Base-by-base conservation (phyloP, 345 rosid species). In the Gossypium australe region DNA sequence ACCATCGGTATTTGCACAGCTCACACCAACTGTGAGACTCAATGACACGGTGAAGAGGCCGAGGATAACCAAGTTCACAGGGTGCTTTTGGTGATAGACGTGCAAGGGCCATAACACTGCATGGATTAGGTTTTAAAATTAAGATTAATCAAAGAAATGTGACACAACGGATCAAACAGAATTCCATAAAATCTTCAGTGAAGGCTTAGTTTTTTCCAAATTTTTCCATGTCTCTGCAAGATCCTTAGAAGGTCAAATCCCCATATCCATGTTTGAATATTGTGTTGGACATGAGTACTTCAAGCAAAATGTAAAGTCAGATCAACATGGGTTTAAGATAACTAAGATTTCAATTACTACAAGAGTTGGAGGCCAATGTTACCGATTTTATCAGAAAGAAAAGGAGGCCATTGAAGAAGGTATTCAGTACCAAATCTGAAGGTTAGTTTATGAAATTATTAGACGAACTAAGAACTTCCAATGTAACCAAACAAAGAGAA, bases 101-200 rank as follows among this genome's bases (percentile, higher is more conserved):
- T 95, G 96, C 61, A 95, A 76, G 3, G 98, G 98, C 98, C 98
- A 91, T 76, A 93, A 78, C 76, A 93, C 99, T 95, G 94, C 93
- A 90, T 25, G 12, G n/a, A 64, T 16, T 24, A 72, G 4, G 47
- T 34, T 45, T 48, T 14, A 55, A 49, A 22, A 49, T 4, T 34
- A 51, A 57, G 24, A 34, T 25, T 34, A 34, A 34, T 5, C 41
- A 34, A 7, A 4, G 41, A 17, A 63, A 24, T 25, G 57, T 34
- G 16, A 70, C 18, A 18, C 24, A 16, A 24, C 14, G 47, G 73
- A 67, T 25, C 16, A 8, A 48, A 67, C 24, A 12, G 8, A 6
- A 41, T 17, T 61, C 55, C 7, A 8, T 25, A 14, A 16, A 27
- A 13, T 29, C 22, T 53, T 53, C 22, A 6, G 20, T 17, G 7